phyloP scores from a whole-genome alignment of 2,329 filamentous ascomycete genomes.

The Rhytidhysteron rufulum region DNA sequence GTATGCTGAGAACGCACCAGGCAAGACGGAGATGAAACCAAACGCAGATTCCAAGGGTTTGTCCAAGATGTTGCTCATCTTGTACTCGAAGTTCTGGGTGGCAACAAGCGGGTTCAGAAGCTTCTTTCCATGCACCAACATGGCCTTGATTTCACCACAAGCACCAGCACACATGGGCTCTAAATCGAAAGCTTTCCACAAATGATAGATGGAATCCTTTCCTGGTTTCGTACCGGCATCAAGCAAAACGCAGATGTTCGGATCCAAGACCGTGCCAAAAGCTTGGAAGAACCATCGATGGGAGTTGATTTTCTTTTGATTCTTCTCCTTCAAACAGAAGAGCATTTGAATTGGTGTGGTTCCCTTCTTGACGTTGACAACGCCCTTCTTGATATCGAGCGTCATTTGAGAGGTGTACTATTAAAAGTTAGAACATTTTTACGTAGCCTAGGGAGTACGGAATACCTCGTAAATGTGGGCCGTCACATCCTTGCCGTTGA shows the following conservation, averaged over 20 bases:
- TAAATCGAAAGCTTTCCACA: slow-evolving; percentile 98
- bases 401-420: slow-evolving; percentile 80
- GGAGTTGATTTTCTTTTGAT: slow-evolving; percentile 99
- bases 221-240: slow-evolving; percentile 96
- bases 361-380: slow-evolving; percentile 78
- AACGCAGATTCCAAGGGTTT: slow-evolving; percentile 97
- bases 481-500: slow-evolving; percentile 93
- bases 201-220: slow-evolving; percentile 89
- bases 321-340: slow-evolving; percentile 98
- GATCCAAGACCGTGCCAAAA: slow-evolving; percentile 86
- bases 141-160: slow-evolving; percentile 98
- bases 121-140: slow-evolving; percentile 85
- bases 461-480: slow-evolving; percentile 86
- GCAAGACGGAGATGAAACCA: slow-evolving; percentile 94
- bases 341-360: slow-evolving; percentile 91
- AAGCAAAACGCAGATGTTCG: slow-evolving; percentile 93
- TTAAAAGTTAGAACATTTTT: slow-evolving; percentile 1
- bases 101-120: slow-evolving; percentile 91
- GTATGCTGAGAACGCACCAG: slow-evolving; percentile 97
- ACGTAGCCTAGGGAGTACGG: not conserved
- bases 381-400: slow-evolving; percentile 82
- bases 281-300: slow-evolving; percentile 99
- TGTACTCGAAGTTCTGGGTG: slow-evolving; percentile 99
- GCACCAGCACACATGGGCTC: slow-evolving; percentile 97
- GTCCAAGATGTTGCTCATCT: slow-evolving; percentile 99